These are phyloP conservation scores for Scheffersomyces ergatensis DNA, from an alignment of 805 yeast genomes.

Conservation along the genomic window DNA sequence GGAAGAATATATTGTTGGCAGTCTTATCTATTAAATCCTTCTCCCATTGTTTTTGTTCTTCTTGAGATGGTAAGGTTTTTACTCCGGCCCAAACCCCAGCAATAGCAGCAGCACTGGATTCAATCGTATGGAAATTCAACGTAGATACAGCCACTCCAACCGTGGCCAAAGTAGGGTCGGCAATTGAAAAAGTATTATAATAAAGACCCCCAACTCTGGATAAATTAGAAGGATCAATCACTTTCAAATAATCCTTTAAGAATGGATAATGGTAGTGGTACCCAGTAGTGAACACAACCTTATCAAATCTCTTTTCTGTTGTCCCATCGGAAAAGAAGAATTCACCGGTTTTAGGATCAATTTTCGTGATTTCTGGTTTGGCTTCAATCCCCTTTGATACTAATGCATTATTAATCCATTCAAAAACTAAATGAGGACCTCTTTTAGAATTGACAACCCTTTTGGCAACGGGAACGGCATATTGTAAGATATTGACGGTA, in stretches of 20 bases:
- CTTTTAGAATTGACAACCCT: slow-evolving; percentile 24
- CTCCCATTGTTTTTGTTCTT: slow-evolving; percentile 39
- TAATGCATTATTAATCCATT: slow-evolving; percentile 39
- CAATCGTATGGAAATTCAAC: slow-evolving; percentile 48
- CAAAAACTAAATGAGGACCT: slow-evolving; percentile 23
- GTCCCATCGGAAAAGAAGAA: slow-evolving; percentile 26
- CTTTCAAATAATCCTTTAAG: slow-evolving; percentile 20
- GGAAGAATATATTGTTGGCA: slow-evolving; percentile 25
- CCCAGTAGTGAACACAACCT: slow-evolving; percentile 50
- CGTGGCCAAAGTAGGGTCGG: slow-evolving; percentile 42
- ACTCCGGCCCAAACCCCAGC: slow-evolving; percentile 54
- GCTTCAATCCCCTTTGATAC: slow-evolving; percentile 27
- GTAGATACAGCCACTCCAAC: slow-evolving; percentile 42
- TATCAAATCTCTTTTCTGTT: slow-evolving; percentile 27
- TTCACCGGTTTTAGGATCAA: slow-evolving; percentile 20
- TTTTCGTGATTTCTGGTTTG: slow-evolving; percentile 24
- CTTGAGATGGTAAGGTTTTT: slow-evolving; percentile 34
- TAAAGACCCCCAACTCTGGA: slow-evolving; percentile 38
- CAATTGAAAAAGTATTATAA: slow-evolving; percentile 34
- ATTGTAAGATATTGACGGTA: slow-evolving; percentile 44
- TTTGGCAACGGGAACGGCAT: slow-evolving; percentile 25
- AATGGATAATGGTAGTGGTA: slow-evolving; percentile 48
- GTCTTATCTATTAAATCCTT: slow-evolving; percentile 15
- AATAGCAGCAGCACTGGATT: slow-evolving; percentile 51
- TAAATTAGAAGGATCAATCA: slow-evolving; percentile 20